Base-by-base conservation (phyloP, 441 rosid species). In the Metrosideros polymorpha region DNA sequence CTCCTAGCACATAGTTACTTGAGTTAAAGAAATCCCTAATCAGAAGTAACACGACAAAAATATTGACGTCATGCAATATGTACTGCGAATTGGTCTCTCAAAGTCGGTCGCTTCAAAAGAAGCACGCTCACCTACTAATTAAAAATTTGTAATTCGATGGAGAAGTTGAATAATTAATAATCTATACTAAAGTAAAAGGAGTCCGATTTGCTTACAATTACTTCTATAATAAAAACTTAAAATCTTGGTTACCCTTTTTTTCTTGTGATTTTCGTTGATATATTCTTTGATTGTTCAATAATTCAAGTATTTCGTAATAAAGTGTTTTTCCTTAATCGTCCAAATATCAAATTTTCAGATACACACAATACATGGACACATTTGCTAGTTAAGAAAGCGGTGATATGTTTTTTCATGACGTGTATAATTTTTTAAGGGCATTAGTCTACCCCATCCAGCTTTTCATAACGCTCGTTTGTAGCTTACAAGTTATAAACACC, bases 401-500 rank as follows among this genome's bases (percentile, higher is more conserved):
- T 6, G 15, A 35, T 35, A 10, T 7, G 1, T 4, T 12, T 35
- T 66, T 19, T 9, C 15, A 35, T 39, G 47, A 71, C 1, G 1
- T 6, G 4, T 71, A 35, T 3, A 6, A 63, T 32, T 32, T 63
- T 9, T 9, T 22, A 71, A 71, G 0, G 24, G n/a, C 4, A 3
- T 14, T 18, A 7, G 4, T 59, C 39, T 59, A 13, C n/a, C 0
- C 79, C 15, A 1, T 8, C 47, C 0, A 3, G 4, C 43, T 27
- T 14, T 35, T 13, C 47, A 19, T 5, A 10, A 24, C 15, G 7
- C 27, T 71, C 5, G 47, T 39, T 2, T 3, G 15, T 71, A 19
- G n/a, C 47, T 22, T 19, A 22, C 27, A 5, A 19, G 3, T 3
- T 3, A 6, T 1, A 3, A 2, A 35, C 27, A 3, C 0, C 6